Base-by-base conservation (phyloP, 352 stramenopile species). In the Phytophthora capsici region DNA sequence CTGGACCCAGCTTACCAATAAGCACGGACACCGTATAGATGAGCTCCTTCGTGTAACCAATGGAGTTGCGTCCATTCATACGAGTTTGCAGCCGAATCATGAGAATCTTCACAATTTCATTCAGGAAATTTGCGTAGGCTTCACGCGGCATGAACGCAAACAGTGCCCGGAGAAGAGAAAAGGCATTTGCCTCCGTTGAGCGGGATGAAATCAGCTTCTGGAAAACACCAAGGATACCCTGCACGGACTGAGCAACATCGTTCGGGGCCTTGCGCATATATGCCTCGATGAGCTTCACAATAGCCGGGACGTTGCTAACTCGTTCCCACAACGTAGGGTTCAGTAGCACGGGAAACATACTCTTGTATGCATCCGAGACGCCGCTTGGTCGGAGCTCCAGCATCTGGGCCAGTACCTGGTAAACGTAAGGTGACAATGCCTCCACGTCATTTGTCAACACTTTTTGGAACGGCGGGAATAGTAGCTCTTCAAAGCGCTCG, bases 361-460 rank as follows among this genome's bases (percentile, higher is more conserved):
- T 96, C 63, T 88, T 93, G 80, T 99, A 99, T 13, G 94, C 93
- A n/a, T 89, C 66, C 2, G 91, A 98, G 5, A 97, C 73, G 10
- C 86, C 89, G 25, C 80, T 85, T 36, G 92, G 87, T 71, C 94
- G 84, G 47, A 98, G 93, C 56, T 99, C 97, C 25, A 99, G 84
- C 62, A 99, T 94, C 75, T 99, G 97, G 1, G 97, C 96, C 17
- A 99, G 74, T n/a, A 99, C 86, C 73, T 99, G 98, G 73, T 99
- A 99, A 4, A 99, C 97, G 62, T 99, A 99, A 9, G 98, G 97
- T 19, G 94, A 96, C 26, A 94, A 62, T 4, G 88, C 84, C 37
- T 95, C 88, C 30, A 99, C 91, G 67, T 99, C 97, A 68, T 98
- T 97, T 32, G 97, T 89, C 36, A 99, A 79, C 37, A 99, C 89